These are phyloP conservation scores for Penicillium sp. DNA, from an alignment of 2,329 filamentous ascomycete genomes.

Conservation along the genomic window DNA sequence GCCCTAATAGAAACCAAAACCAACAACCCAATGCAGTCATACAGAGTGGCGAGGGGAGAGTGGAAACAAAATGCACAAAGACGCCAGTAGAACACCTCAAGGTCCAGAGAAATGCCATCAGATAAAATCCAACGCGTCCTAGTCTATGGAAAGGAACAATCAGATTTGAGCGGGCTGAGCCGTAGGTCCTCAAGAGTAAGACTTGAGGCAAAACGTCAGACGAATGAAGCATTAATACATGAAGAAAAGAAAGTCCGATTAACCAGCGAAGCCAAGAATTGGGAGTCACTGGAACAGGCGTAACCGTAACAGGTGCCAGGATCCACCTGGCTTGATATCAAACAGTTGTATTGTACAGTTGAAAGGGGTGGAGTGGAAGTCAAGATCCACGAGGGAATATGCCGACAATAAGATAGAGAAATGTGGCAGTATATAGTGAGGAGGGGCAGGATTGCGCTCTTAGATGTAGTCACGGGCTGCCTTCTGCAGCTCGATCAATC, in stretches of 20 bases:
- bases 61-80: slow-evolving; percentile 26
- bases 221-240: slow-evolving; percentile 28
- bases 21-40: slow-evolving; percentile 19
- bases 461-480: slow-evolving; percentile 86
- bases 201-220: neutral
- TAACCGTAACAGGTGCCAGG: slow-evolving; percentile 32
- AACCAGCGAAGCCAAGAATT: slow-evolving; percentile 17
- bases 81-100: slow-evolving; percentile 28
- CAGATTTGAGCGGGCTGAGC: neutral
- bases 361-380: slow-evolving; percentile 32
- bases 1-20: slow-evolving; percentile 11
- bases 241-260: slow-evolving; percentile 21
- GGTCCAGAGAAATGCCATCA: slow-evolving; percentile 23
- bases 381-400: slow-evolving; percentile 23
- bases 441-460: slow-evolving; percentile 26
- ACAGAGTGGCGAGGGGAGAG: slow-evolving; percentile 32
- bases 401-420: slow-evolving; percentile 15
- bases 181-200: neutral
- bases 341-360: slow-evolving; percentile 43
- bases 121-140: slow-evolving; percentile 21
- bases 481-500: slow-evolving; percentile 98
- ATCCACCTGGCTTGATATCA: slow-evolving; percentile 39
- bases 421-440: slow-evolving; percentile 1
- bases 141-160: slow-evolving; percentile 21
- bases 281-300: slow-evolving; percentile 30